Evolutionary conservation across 2,329 filamentous ascomycete genomes (phyloP), one percentile per base, ranked within the genome.

Genomic region (Sporothrix pallida): DNA sequence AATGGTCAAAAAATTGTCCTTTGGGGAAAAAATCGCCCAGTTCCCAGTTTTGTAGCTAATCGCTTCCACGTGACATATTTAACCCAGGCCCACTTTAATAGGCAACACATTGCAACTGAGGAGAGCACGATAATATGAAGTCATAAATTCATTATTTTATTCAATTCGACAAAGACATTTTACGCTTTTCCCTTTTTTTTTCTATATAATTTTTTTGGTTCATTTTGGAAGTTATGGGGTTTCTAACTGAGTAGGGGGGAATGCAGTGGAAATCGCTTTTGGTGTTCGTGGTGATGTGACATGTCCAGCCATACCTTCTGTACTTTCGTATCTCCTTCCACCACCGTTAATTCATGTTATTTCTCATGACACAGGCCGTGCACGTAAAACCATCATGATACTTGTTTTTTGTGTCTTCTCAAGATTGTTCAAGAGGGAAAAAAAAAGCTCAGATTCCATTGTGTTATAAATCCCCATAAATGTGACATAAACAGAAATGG

Each of bases 141-240:
- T 46, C 60, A 46, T 63, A 63, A 20, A 63, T 20, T 44, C 31
- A 62, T 12, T 63, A 44, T 63, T 63, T 63, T 20, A 63, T 65
- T 65, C 3, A 46, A 63, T n/a, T 23, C 60, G 10, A 15, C 42
- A 46, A 63, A 15, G 42, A 65, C 37, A 2, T 5, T 2, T 62
- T 3, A 37, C 31, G 31, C 31, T 15, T 23, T 63, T 37, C 20
- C 54, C 20, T 42, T 63, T n/a, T 17, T 52, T 63, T 42, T 63
- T 63, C 31, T 63, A 63, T n/a, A 62, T 62, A 62, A 62, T 65
- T 23, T 65, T 63, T 65, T 63, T 63, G 44, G 60, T 65, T 23
- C 4, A 46, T 65, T 65, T 42, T 46, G 46, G 3, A 12, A 46
- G 37, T 46, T 46, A 46, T 46, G 37, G 3, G 37, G 17, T 23